Percentiles rank a stretch among this genome's conserved stretches.
These are phyloP conservation scores for Hypoxylon cercidicola DNA, from an alignment of 495 filamentous ascomycete species.

Conservation along the genomic window DNA sequence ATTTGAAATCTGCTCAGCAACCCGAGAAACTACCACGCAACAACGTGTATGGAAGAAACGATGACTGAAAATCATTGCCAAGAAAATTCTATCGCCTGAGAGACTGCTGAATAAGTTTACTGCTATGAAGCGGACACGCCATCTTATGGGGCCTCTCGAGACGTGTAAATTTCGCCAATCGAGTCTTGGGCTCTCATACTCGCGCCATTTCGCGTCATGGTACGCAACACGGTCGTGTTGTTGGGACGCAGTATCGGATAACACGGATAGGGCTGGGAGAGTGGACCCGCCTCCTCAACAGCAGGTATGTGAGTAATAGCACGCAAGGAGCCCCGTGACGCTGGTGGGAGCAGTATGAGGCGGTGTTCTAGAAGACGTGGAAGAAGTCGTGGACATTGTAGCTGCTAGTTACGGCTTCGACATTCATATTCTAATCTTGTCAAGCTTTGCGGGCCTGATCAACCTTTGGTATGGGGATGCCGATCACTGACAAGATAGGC, in stretches of 20 bases:
- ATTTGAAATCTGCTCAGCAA: no score
- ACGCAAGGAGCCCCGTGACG: not conserved
- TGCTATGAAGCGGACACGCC: not conserved
- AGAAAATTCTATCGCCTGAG: not conserved
- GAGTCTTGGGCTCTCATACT: not conserved
- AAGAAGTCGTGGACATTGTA: constrained; percentile 17
- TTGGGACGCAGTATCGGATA: constrained; percentile 5
- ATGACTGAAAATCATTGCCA: not conserved
- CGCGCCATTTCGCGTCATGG: constrained; percentile 4
- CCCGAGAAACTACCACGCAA: no score
- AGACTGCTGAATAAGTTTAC: constrained; percentile 1
- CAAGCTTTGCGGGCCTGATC: constrained; percentile 16
- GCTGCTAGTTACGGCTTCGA: constrained; percentile 23
- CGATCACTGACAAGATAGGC: constrained; percentile 12
- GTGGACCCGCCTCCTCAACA: constrained; percentile 12
- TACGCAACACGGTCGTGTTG: constrained; percentile 4
- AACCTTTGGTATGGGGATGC: not conserved
- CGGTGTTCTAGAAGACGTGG: constrained; percentile 7
- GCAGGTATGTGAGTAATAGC: not conserved
- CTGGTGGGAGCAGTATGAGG: constrained; percentile 12
- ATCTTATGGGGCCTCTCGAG: not conserved
- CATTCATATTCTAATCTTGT: constrained; percentile 13
- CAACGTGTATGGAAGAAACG: no score
- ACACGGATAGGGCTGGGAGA: constrained; percentile 1
- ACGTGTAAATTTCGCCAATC: not conserved